Evolutionary conservation across 352 stramenopile genomes (phyloP), one percentile per base, ranked within the genome.

Genomic region (Phytophthora brassicae): DNA sequence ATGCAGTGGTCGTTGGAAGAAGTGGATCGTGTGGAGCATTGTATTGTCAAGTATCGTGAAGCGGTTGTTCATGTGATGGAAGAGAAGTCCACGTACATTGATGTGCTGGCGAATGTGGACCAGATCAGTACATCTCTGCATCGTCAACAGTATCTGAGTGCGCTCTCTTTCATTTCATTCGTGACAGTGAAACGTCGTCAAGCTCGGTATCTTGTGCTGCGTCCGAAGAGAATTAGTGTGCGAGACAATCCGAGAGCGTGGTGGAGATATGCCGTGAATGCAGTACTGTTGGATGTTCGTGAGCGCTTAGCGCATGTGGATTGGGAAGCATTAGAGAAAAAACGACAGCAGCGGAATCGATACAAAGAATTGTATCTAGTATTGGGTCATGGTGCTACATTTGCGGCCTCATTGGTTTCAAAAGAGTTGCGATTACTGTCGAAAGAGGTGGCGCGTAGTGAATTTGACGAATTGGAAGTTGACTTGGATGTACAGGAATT

Each of bases 41-140:
- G 72, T 22, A 85, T 94, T 29, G 48, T 74, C 52, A 86, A 83
- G 44, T 95, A 92, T 53, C 81, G 84, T 12, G 84, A 90, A 24
- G 84, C 84, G 0, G 86, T 93, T 22, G 80, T 95, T 22, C 81
- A 92, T 35, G 77, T 94, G 20, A 88, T 95, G 68, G 76, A 92
- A 38, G 86, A 95, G 50, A 95, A 95, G 45, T 92, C 79, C 70
- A 95, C 86, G n/a, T 95, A 92, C 59, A 86, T 95, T 52, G 82
- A 92, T 41, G 84, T 81, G 1, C 76, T 78, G 41, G 82, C 84
- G 6, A 75, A 33, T n/a, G 75, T 95, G 9, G 86, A 95, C 50
- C 71, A 89, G 36, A 90, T 95, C 36, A 79, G 62, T 19, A 74
- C 88, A n/a, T 75, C 72, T 3, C 58, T 92, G 33, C 58, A 78